Conservation (phyloP, 139 green algal genomes). For the Chlamydomonas sphaeroides region DNA sequence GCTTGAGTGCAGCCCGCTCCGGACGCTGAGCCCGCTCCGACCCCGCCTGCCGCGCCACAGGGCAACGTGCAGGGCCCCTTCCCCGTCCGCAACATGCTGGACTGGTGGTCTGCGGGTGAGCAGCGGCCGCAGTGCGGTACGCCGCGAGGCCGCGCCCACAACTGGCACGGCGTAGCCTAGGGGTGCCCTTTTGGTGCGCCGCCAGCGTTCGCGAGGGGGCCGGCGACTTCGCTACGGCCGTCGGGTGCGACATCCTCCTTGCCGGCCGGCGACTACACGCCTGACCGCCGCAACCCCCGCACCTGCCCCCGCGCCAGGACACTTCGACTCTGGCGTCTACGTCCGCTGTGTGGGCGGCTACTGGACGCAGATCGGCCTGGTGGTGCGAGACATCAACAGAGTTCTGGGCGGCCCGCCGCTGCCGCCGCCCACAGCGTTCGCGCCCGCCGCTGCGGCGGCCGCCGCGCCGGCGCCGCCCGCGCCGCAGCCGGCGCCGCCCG, state of each 20-base stretch:
- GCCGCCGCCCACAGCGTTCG: not conserved
- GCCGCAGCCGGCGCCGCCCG: not conserved
- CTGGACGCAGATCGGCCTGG: slow-evolving; percentile 34
- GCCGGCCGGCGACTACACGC: too few relatives aligned
- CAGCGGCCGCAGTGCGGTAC: too few relatives aligned
- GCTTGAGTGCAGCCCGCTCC: too few relatives aligned
- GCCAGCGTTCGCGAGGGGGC: too few relatives aligned
- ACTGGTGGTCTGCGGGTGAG: slow-evolving; percentile 25
- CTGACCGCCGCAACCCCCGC: too few relatives aligned
- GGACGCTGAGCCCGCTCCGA: too few relatives aligned
- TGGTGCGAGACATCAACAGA: slow-evolving; percentile 15
- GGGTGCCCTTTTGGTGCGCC: too few relatives aligned
- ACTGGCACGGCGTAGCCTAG: too few relatives aligned
- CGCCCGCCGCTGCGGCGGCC: not conserved
- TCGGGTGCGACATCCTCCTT: too few relatives aligned
- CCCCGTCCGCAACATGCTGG: slow-evolving; percentile 4
- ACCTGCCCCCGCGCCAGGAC: slow-evolving; percentile 3
- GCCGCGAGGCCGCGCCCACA: too few relatives aligned
- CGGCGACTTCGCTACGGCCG: too few relatives aligned
- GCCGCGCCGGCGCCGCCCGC: not conserved
- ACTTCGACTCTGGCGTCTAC: slow-evolving; percentile 37
- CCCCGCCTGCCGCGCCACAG: not conserved
- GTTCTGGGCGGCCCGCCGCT: not conserved
- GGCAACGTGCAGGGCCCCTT: slow-evolving; percentile 38
- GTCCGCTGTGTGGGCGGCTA: slow-evolving; percentile 33